Evolutionary conservation across 768 basidiomycete genomes (phyloP).

Genomic region (Mycena rebaudengoi): DNA sequence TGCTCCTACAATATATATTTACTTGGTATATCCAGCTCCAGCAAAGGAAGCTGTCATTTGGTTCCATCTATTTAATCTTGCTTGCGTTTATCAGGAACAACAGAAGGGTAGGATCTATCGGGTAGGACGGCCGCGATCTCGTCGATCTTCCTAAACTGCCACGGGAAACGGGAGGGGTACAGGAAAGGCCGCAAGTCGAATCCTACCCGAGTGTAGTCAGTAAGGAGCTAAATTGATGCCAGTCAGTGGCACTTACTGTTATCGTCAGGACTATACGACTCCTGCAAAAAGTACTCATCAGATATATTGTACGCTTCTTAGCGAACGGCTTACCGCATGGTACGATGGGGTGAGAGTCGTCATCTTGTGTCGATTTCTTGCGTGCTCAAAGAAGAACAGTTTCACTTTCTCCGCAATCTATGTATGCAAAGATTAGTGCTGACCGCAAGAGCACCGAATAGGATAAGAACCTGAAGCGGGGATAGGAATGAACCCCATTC

Average conservation of each 20-base stretch:
- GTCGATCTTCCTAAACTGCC: slow-evolving; percentile 98
- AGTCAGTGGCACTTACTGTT: slow-evolving; percentile 68
- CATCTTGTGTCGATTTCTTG: slow-evolving; percentile 98
- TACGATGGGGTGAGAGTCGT: slow-evolving; percentile 94
- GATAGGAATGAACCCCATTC: slow-evolving; percentile 92
- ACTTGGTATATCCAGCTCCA: background rate
- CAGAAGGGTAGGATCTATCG: slow-evolving; percentile 58
- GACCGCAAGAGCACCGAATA: background rate
- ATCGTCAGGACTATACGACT: slow-evolving; percentile 96
- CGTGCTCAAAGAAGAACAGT: slow-evolving; percentile 95
- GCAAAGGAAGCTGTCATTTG: no score
- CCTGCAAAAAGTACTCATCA: slow-evolving; percentile 53
- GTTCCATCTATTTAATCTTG: slow-evolving; percentile 14
- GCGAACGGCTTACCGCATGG: slow-evolving; percentile 74
- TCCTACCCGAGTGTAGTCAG: slow-evolving; percentile 54
- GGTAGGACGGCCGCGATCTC: slow-evolving; percentile 80
- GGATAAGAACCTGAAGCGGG: slow-evolving; percentile 71
- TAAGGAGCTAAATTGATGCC: slow-evolving; percentile 12
- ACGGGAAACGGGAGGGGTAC: slow-evolving; percentile 93
- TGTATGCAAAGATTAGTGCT: background rate
- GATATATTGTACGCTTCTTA: background rate
- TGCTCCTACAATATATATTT: background rate
- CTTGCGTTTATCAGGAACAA: slow-evolving; percentile 14
- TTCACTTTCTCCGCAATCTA: slow-evolving; percentile 99
- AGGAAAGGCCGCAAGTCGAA: slow-evolving; percentile 97